phyloP scores from a whole-genome alignment of 176 grass and related monocot species.

The Rhynchospora pubera region DNA sequence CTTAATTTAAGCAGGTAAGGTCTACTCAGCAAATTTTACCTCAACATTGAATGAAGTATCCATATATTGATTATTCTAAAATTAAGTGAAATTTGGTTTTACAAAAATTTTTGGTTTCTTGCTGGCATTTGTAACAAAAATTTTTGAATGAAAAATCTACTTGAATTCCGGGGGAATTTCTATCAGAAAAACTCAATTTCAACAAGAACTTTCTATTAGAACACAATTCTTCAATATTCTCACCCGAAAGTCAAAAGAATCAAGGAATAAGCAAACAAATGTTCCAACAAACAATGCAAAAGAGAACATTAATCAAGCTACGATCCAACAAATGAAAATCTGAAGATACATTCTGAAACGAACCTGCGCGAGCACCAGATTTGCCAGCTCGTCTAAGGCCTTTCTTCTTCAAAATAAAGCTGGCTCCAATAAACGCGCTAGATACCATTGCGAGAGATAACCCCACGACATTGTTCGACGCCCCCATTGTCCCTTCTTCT shows the following conservation, averaged over 20 bases:
- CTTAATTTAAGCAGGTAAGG: background rate
- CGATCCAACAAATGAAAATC: background rate
- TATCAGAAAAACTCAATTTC: background rate
- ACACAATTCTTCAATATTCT: background rate
- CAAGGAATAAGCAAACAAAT: background rate
- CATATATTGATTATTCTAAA: background rate
- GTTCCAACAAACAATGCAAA: background rate
- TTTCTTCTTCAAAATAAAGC: conserved; percentile 98
- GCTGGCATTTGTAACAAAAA: too few species aligned
- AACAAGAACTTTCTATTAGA: background rate
- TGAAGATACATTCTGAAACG: background rate
- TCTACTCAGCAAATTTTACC: background rate
- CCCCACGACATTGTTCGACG: conserved; percentile 76
- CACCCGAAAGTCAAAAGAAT: background rate
- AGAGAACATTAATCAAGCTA: background rate
- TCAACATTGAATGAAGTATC: background rate
- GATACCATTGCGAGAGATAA: conserved; percentile 61
- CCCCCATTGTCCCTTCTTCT: conserved; percentile 17
- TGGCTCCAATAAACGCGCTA: conserved; percentile 75
- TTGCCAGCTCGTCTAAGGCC: conserved; percentile 75
- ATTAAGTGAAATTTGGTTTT: too few species aligned
- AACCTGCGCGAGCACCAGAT: conserved; percentile 59
- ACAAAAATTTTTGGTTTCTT: too few species aligned
- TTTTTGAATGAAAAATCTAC: background rate
- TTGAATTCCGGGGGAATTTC: background rate